A percentile compares a stretch with the other conserved stretches of the same genome.
These are phyloP conservation scores for Phallus indusiatus DNA, from an alignment of 768 basidiomycete genomes.

Conservation along the genomic window DNA sequence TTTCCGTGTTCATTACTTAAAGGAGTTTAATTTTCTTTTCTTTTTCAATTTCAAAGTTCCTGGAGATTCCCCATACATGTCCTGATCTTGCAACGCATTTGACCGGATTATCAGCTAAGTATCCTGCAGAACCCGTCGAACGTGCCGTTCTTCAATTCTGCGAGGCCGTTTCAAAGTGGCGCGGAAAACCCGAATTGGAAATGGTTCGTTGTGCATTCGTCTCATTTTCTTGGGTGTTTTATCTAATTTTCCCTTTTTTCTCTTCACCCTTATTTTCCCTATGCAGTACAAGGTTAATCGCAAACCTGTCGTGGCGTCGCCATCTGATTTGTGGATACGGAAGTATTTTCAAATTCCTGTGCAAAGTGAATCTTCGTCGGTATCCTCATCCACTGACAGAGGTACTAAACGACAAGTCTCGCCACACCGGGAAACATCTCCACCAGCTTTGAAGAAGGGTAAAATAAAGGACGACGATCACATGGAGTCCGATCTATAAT, in stretches of 20 bases:
- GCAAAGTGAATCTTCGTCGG: background rate
- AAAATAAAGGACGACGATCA: background rate
- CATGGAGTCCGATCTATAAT: too few species aligned
- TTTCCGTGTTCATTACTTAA: background rate
- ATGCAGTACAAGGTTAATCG: background rate
- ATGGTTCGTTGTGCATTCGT: conserved; percentile 10
- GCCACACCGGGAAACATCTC: background rate
- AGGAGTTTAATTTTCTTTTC: background rate
- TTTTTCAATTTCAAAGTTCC: conserved; percentile 45
- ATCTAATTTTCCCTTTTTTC: background rate
- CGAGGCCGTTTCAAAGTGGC: conserved; percentile 74
- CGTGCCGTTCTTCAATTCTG: conserved; percentile 69
- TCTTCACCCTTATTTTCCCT: background rate
- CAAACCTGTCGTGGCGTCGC: background rate
- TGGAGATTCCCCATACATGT: conserved; percentile 62
- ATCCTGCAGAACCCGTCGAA: conserved; percentile 75
- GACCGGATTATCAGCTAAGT: conserved; percentile 58
- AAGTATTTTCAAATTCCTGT: background rate
- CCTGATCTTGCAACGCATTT: conserved; percentile 41
- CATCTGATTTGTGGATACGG: background rate
- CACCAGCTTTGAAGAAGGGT: background rate
- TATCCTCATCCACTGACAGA: background rate
- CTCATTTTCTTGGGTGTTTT: background rate
- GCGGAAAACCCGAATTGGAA: conserved; percentile 70
- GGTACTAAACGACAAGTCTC: background rate